Percentiles rank a stretch among this genome's conserved stretches.
phyloP scores from a whole-genome alignment of 2,329 filamentous ascomycete species.

The Periglandula ipomoeae region DNA sequence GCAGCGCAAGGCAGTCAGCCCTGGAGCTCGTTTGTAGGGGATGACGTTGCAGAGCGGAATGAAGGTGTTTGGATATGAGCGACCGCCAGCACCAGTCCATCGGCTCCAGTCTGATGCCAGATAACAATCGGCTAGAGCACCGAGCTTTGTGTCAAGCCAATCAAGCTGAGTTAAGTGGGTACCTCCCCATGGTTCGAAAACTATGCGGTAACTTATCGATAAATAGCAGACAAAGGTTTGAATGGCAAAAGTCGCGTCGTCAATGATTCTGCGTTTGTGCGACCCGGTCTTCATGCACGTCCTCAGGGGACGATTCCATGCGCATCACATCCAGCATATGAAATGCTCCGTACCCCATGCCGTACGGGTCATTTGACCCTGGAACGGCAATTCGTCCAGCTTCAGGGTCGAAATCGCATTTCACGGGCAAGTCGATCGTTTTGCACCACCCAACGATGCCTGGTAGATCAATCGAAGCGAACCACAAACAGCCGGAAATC shows the following conservation, averaged over 20 bases:
- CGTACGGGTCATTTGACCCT: conserved; percentile 11
- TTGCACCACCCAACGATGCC: conserved; percentile 1
- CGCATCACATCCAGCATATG: conserved; percentile 4
- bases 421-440: background rate
- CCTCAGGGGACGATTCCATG: background rate
- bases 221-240: background rate
- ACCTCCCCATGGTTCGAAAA: background rate
- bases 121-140: background rate
- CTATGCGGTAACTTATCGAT: background rate
- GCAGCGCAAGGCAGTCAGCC: conserved; percentile 16
- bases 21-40: conserved; percentile 8
- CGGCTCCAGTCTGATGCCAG: background rate
- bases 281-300: background rate
- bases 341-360: conserved; percentile 22
- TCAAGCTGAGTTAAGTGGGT: background rate
- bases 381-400: background rate
- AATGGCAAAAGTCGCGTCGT: background rate
- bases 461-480: background rate
- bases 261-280: background rate
- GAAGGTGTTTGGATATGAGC: background rate
- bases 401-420: background rate
- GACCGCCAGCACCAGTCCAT: background rate
- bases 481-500: background rate
- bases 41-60: conserved; percentile 7
- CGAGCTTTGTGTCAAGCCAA: background rate